Base-by-base conservation (phyloP, 2,329 filamentous ascomycete species). In the Sporothrix curviconia region DNA sequence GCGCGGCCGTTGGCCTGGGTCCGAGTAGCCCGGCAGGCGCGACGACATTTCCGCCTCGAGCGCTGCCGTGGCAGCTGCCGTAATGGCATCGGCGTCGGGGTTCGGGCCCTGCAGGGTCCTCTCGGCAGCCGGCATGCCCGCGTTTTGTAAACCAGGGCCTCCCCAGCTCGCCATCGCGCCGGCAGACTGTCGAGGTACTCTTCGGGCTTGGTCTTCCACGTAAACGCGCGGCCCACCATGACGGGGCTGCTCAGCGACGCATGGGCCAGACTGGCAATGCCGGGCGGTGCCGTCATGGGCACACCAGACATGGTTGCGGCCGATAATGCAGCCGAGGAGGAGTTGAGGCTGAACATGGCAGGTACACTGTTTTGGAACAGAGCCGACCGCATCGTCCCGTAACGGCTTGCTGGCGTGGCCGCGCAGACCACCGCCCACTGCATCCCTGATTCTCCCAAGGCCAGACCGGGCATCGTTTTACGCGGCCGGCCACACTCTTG, bases 361-460 rank as follows among this genome's bases (percentile, higher is more conserved):
- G 17, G n/a, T 22, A 69, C 64, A 2, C 30, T 30, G 8, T 22
- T 40, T 14, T 34, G n/a, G n/a, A n/a, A n/a, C 24, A 28, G 34
- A 15, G 7, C 28, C 4, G 40, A 69, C 64, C 34, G 70, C 70
- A n/a, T 83, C 82, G 56, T 86, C 82, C 63, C 75, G 81, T 4
- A 82, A 84, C n/a, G 76, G 76, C 14, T 79, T 78, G 62, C 70
- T 77, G 47, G 67, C 65, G 59, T 86, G 81, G 1, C 80, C 78
- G 61, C 77, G 76, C n/a, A 77, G 53, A 12, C 73, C 74, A 14
- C 78, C 77, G 1, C 89, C 89, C 36, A 96, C 87, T 3, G 85
- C 90, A 67, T 92, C 90, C 67, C 92, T 92, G 69, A 96, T 91
- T 36, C 89, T 85, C 1, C 88, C 89, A 57, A 96, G 79, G 0